phyloP scores from a whole-genome alignment of 1,284 basidiomycete genomes.

The Rugosomyces carneus region DNA sequence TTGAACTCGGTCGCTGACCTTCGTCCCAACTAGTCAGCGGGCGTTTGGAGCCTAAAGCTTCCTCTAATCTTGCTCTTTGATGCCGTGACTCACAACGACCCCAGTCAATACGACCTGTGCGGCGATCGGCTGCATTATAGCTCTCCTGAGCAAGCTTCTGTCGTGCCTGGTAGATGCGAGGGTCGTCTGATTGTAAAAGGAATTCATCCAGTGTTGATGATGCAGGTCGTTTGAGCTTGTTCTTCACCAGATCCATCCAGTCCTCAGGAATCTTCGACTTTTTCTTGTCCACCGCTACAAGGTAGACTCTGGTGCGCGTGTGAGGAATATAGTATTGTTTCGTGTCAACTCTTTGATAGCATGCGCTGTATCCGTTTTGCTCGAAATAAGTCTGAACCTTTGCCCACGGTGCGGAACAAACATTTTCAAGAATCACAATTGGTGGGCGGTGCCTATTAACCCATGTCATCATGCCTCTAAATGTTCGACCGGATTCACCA shows the following conservation, averaged over 20 bases:
- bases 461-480: conserved; percentile 91
- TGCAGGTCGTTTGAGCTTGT: conserved; percentile 73
- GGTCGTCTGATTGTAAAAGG: conserved; percentile 85
- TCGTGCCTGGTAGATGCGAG: conserved; percentile 83
- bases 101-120: conserved; percentile 82
- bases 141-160: conserved; percentile 74
- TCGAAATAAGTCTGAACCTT: conserved; percentile 74
- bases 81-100: conserved; percentile 89
- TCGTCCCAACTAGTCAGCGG: conserved; percentile 94
- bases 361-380: conserved; percentile 73
- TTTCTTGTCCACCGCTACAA: conserved; percentile 69
- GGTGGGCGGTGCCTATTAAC: conserved; percentile 83
- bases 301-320: conserved; percentile 85
- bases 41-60: conserved; percentile 75
- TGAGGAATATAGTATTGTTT: conserved; percentile 95
- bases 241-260: conserved; percentile 65
- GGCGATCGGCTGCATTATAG: conserved; percentile 52
- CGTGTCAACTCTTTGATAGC: conserved; percentile 76
- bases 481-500: conserved; percentile 88
- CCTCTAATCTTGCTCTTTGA: conserved; percentile 81
- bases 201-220: conserved; percentile 90
- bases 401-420: conserved; percentile 87
- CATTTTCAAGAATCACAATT: conserved; percentile 91
- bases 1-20: conserved; percentile 37
- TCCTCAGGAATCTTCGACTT: conserved; percentile 54